Conservation (phyloP, 1,139 yeast genomes). For the Geotrichum phurueaensis region DNA sequence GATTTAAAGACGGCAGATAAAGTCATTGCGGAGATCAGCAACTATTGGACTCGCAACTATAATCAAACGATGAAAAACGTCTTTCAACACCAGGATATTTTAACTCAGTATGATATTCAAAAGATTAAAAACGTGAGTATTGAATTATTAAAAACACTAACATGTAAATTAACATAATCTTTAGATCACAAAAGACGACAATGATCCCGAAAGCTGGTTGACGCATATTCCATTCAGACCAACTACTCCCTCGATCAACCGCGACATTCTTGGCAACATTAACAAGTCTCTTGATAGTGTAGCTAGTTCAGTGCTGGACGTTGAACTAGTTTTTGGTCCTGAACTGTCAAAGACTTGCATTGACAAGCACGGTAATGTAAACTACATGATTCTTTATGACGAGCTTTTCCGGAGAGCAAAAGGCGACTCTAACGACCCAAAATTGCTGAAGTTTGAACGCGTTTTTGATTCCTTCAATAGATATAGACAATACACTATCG, state of each 20-base stretch:
- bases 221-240: slow-evolving; percentile 3
- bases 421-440: neutral
- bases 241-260: slow-evolving; percentile 3
- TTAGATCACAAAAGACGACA: neutral
- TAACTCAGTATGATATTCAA: slow-evolving; percentile 18
- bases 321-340: slow-evolving; percentile 12
- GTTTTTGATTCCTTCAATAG: slow-evolving; percentile 61
- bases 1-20: slow-evolving; percentile 9
- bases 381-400: slow-evolving; percentile 25
- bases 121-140: slow-evolving; percentile 18
- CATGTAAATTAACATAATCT: neutral
- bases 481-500: slow-evolving; percentile 53
- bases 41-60: slow-evolving; percentile 12
- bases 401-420: slow-evolving; percentile 42
- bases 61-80: slow-evolving; percentile 9
- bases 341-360: slow-evolving; percentile 9
- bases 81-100: slow-evolving; percentile 18
- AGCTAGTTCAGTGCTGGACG: slow-evolving; percentile 11
- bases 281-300: slow-evolving; percentile 10
- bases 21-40: slow-evolving; percentile 5
- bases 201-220: slow-evolving; percentile 2
- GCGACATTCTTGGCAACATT: slow-evolving; percentile 10
- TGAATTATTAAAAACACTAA: neutral
- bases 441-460: slow-evolving; percentile 44
- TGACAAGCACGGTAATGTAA: slow-evolving; percentile 17